Base-by-base conservation (phyloP, 1,139 yeast species). In the Arxiozyma slooffiae region DNA sequence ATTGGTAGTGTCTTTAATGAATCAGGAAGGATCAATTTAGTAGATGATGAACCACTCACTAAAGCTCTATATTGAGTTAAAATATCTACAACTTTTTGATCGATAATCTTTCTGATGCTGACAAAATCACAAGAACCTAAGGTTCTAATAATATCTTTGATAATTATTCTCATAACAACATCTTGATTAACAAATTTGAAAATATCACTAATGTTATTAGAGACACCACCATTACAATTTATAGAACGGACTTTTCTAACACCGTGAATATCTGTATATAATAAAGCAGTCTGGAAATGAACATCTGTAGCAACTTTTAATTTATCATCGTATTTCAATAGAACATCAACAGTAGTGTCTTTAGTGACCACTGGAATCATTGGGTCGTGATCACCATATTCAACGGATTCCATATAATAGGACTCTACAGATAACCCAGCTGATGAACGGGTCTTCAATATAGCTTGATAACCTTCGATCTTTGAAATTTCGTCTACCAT, bases 171-270 rank as follows among this genome's bases (percentile, higher is more conserved):
- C 44, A 81, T 71, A 3, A 86, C 74, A 0, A 94, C 80, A 62
- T 89, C 96, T 61, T 85, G 86, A 64, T 90, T 96, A n/a, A 85
- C 81, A 65, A 83, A 86, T 56, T 81, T 79, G 70, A 87, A 85
- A 4, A 87, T 83, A 50, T 85, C 90, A 51, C 78, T 78, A 48
- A 85, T 72, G 50, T 86, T 76, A 56, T 82, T 85, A 8, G 94
- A 79, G 14, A 88, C 92, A 0, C 95, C 87, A 46, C 88, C 79
- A n/a, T 83, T 82, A 53, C 81, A 71, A 63, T 94, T 92, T 48
- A 87, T 78, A 11, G 89, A 89, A 57, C 99, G 76, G 14, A 92
- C 94, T 57, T 87, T 83, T 57, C 97, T 74, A 14, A 75, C 70
- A 34, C 99, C 98, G 50, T 74, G 73, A 3, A 74, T 63, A 49